Evolutionary conservation across 352 stramenopile species (phyloP).

Genomic region (Globisporangium ultimum): DNA sequence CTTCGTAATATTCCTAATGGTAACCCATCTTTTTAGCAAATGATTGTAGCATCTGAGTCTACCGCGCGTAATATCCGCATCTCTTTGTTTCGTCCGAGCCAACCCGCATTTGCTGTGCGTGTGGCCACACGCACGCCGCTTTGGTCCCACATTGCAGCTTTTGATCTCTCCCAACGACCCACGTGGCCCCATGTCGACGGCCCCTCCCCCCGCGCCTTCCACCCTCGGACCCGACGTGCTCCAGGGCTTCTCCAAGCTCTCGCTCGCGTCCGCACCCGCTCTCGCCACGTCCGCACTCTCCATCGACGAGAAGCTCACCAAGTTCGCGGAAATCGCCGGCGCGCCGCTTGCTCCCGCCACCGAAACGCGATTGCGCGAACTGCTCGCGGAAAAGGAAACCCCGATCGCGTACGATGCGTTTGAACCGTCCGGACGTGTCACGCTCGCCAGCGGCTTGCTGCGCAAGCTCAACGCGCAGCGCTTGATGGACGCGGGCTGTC

Average conservation of each 20-base stretch:
- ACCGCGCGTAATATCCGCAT: no score
- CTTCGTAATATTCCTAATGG: no score
- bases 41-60: no score
- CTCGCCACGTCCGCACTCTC: conserved; percentile 33
- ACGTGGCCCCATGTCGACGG: conserved; percentile 21
- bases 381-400: conserved; percentile 80
- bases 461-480: conserved; percentile 94
- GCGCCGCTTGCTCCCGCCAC: conserved; percentile 31
- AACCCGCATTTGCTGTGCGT: no score
- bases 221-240: conserved; percentile 24
- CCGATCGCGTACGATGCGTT: conserved; percentile 97
- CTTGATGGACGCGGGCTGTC: conserved; percentile 89
- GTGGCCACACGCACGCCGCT: no score
- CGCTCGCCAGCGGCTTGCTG: conserved; percentile 95
- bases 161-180: no score
- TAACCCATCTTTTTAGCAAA: no score
- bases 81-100: no score
- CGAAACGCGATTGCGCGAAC: conserved; percentile 69
- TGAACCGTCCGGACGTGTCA: conserved; percentile 97
- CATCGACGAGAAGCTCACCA: conserved; percentile 61
- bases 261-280: conserved; percentile 21
- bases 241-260: conserved; percentile 54
- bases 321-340: conserved; percentile 53
- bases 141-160: no score
- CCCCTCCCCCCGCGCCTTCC: conserved; percentile 32